phyloP scores from a whole-genome alignment of 202 grass and related monocot genomes.

The Zizania palustris region DNA sequence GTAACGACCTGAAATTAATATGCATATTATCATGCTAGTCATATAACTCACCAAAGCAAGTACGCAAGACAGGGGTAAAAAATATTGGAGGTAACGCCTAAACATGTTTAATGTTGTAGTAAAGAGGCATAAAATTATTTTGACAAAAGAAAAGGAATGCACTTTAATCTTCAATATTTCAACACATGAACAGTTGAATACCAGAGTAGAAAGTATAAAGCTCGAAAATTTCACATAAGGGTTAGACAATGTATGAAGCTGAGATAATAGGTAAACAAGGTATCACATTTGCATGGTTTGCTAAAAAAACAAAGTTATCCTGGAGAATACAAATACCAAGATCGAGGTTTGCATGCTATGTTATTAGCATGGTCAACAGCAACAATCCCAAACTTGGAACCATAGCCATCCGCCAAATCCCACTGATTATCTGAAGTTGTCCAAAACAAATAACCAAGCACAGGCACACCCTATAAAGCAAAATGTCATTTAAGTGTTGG shows the following conservation, averaged over 20 bases:
- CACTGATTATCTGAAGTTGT: slow-evolving; percentile 97
- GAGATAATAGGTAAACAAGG: neutral
- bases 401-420: slow-evolving; percentile 99
- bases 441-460: slow-evolving; percentile 97
- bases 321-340: slow-evolving; percentile 86
- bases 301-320: slow-evolving; percentile 54
- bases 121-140: slow-evolving; percentile 28
- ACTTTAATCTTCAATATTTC: no score
- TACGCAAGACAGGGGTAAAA: no score
- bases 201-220: neutral
- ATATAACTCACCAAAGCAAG: no score
- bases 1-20: no score
- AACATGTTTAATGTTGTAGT: slow-evolving; percentile 17
- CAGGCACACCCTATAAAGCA: slow-evolving; percentile 78
- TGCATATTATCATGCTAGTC: no score
- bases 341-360: slow-evolving; percentile 73
- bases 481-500: slow-evolving; percentile 26
- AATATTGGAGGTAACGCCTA: no score
- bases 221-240: neutral
- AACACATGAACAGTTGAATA: neutral
- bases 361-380: slow-evolving; percentile 81
- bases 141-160: no score
- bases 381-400: slow-evolving; percentile 93
- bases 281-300: neutral
- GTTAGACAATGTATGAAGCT: neutral